Conservation (phyloP, 331 rosid species). For the Rosa hybrid region DNA sequence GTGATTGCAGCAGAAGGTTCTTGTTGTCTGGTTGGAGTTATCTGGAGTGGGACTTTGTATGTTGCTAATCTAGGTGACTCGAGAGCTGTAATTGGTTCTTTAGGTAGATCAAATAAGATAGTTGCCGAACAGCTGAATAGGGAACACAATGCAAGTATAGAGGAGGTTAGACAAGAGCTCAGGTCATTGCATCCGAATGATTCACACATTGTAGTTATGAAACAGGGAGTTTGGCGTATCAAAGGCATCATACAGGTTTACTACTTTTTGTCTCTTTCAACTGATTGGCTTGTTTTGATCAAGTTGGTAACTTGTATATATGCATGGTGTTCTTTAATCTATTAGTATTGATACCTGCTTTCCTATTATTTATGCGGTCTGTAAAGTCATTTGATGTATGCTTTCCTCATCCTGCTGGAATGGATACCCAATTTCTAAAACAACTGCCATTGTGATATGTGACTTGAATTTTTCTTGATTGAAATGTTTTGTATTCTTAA, state of each 20-base stretch:
- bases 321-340: neutral
- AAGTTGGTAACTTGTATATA: neutral
- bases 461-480: neutral
- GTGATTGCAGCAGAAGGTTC: conserved; percentile 61
- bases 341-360: neutral
- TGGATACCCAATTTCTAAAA: neutral
- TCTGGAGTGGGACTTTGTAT: conserved; percentile 56
- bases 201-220: conserved; percentile 44
- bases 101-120: conserved; percentile 33
- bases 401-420: neutral
- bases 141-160: conserved; percentile 58
- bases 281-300: neutral
- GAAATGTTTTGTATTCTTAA: neutral
- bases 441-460: neutral
- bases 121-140: conserved; percentile 47
- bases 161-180: conserved; percentile 57
- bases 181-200: conserved; percentile 47
- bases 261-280: neutral
- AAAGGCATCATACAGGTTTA: conserved; percentile 73
- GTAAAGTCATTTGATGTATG: neutral
- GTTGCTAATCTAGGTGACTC: conserved; percentile 72
- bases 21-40: conserved; percentile 63
- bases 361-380: neutral
- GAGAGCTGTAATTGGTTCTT: conserved; percentile 62
- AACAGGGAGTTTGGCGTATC: conserved; percentile 54